Evolutionary conservation across 176 grass and related monocot genomes (phyloP).

Genomic region (Coix lacrymajobi): DNA sequence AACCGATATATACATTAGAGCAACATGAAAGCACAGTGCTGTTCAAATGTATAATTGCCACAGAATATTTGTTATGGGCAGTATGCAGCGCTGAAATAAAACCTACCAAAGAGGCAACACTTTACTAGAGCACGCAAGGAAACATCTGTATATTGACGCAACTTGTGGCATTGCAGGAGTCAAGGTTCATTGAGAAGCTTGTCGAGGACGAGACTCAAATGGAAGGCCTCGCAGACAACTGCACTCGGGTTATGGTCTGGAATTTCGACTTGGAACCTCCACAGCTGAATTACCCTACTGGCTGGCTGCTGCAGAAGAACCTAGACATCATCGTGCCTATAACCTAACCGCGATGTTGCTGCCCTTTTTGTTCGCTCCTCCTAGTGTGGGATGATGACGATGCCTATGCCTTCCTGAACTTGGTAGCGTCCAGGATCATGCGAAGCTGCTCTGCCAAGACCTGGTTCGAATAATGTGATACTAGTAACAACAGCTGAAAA

Average conservation of each 20-base stretch:
- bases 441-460: slow-evolving; percentile 55
- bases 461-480: slow-evolving; percentile 45
- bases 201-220: slow-evolving; percentile 94
- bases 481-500: slow-evolving; percentile 59
- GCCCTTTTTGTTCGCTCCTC: slow-evolving; percentile 27
- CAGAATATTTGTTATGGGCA: background rate
- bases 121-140: background rate
- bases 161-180: slow-evolving; percentile 58
- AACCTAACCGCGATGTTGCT: slow-evolving; percentile 37
- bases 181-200: slow-evolving; percentile 76
- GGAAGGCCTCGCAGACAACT: slow-evolving; percentile 86
- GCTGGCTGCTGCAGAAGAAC: slow-evolving; percentile 71
- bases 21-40: background rate
- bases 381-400: slow-evolving; percentile 25
- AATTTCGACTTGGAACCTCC: slow-evolving; percentile 58
- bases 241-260: slow-evolving; percentile 83
- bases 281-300: slow-evolving; percentile 47
- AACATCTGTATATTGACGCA: slow-evolving; percentile 21
- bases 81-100: slow-evolving; percentile 2
- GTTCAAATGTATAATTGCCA: background rate
- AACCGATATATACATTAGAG: background rate
- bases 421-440: slow-evolving; percentile 52
- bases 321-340: slow-evolving; percentile 47
- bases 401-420: slow-evolving; percentile 53
- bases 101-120: background rate